Evolutionary conservation across 768 basidiomycete species (phyloP), one percentile per base, ranked within the genome.

Genomic region (Agaricus subrufescens): DNA sequence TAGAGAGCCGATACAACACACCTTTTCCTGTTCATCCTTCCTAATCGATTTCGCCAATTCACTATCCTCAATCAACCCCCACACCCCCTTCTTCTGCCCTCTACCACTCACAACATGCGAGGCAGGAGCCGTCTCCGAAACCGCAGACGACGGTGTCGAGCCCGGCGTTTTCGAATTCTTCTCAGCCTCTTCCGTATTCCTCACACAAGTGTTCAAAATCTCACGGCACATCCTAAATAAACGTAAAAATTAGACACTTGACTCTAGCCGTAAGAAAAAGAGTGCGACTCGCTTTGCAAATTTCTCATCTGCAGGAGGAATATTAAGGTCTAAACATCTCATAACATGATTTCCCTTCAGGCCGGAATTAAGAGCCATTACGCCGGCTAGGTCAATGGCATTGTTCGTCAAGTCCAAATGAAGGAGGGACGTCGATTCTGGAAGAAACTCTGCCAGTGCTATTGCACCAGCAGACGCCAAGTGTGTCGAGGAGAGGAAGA

Each of bases 381-480:
- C 89, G 15, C 92, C 95, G 0, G 95, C 94, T 37, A 94, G 77
- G 65, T 94, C 94, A 31, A 98, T 73, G 5, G 76, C 70, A 67
- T 96, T 96, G 62, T 80, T 73, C 0, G 94, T 97, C 29, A 97
- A 72, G 69, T 98, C 97, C 52, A 99, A 84, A 68, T 98, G 95
- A 0, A 98, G 77, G 4, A 99, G 77, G 0, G 88, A 89, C 15
- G 78, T 81, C 0, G 91, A 87, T 67, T 98, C 95, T 0, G 95
- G 94, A 0, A 98, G 82, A 74, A 97, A 98, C 68, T 98, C 96
- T 2, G 96, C 97, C 1, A 98, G 81, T 0, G 93, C 89, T 60
- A 98, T 98, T 0, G 96, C 95, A 1, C 94, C 94, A 0, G 86
- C 75, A 0, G 91, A 89, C 0, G 83, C 82, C 65, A 98, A 80